A percentile compares a stretch with the other conserved stretches of the same genome.
Conservation (phyloP, 108 stramenopile species). For the Skeletonema costatum region DNA sequence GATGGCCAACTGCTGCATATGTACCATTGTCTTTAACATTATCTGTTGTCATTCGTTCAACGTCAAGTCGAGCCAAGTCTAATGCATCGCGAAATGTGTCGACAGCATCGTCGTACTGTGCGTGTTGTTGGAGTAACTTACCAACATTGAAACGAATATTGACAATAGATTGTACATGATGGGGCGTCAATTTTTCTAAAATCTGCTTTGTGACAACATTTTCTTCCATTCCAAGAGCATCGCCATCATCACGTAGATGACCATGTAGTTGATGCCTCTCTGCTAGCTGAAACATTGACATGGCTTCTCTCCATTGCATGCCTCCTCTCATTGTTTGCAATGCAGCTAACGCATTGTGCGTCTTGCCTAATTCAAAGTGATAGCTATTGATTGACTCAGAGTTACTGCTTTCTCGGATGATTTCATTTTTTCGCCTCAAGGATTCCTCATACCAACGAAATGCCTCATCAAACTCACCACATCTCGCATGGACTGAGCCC, state of each 20-base stretch:
- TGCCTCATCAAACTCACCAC: slow-evolving; percentile 43
- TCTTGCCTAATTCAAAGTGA: slow-evolving; percentile 36
- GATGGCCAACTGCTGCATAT: background rate
- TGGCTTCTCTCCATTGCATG: slow-evolving; percentile 29
- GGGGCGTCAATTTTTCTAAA: slow-evolving; percentile 25
- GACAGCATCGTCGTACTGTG: slow-evolving; percentile 14
- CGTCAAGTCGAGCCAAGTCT: slow-evolving; percentile 26
- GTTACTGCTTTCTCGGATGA: background rate
- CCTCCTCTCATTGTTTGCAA: slow-evolving; percentile 34
- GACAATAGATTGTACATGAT: slow-evolving; percentile 27
- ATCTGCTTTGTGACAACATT: background rate
- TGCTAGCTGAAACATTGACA: slow-evolving; percentile 32
- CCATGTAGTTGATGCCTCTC: slow-evolving; percentile 34
- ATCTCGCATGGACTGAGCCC: slow-evolving; percentile 36
- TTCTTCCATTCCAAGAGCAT: background rate
- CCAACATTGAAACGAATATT: slow-evolving; percentile 48
- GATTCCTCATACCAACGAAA: slow-evolving; percentile 39
- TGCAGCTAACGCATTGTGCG: slow-evolving; percentile 39
- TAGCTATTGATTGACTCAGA: background rate
- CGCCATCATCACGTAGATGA: slow-evolving; percentile 4
- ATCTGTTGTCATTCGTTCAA: slow-evolving; percentile 13
- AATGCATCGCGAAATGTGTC: slow-evolving; percentile 17
- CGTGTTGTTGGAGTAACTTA: slow-evolving; percentile 29
- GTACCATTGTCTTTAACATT: background rate
- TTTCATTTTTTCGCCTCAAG: slow-evolving; percentile 15